phyloP scores from a whole-genome alignment of 345 rosid genomes.

The Moricandia moricandioides region DNA sequence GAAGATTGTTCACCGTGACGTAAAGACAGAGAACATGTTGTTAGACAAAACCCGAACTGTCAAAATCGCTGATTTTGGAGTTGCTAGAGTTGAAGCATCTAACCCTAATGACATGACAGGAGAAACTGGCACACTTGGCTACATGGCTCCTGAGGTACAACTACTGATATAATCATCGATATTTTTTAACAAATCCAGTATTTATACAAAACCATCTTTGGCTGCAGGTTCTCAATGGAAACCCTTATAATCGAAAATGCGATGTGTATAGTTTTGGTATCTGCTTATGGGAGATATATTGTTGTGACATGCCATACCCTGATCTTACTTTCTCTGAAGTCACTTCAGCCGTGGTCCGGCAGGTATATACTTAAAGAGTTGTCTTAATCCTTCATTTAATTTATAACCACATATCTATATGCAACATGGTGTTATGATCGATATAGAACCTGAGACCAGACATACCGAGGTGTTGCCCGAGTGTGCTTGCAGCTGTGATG shows the following conservation, averaged over 20 bases:
- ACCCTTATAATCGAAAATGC: slow-evolving; percentile 91
- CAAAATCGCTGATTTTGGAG: slow-evolving; percentile 97
- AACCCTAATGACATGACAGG: slow-evolving; percentile 99
- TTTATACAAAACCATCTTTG: not conserved
- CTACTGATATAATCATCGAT: not conserved
- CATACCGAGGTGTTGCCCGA: slow-evolving; percentile 96
- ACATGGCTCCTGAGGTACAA: slow-evolving; percentile 99
- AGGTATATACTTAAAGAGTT: slow-evolving; percentile 46
- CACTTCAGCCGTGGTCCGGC: slow-evolving; percentile 94
- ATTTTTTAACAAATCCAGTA: not conserved
- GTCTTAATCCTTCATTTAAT: not conserved
- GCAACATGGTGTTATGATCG: slow-evolving; percentile 22
- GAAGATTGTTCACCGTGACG: slow-evolving; percentile 98
- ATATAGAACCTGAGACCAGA: slow-evolving; percentile 91
- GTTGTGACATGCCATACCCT: slow-evolving; percentile 99
- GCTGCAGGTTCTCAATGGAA: slow-evolving; percentile 91
- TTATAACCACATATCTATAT: not conserved
- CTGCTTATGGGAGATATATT: slow-evolving; percentile 96
- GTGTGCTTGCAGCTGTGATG: slow-evolving; percentile 83
- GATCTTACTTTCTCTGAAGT: slow-evolving; percentile 94
- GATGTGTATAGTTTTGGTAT: slow-evolving; percentile 97
- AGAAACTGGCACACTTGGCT: slow-evolving; percentile 98
- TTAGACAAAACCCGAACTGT: slow-evolving; percentile 79
- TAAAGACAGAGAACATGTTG: slow-evolving; percentile 98
- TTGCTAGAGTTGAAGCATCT: slow-evolving; percentile 98